Base-by-base conservation (phyloP, 2,329 filamentous ascomycete genomes). In the Daldinia eschscholtzii region DNA sequence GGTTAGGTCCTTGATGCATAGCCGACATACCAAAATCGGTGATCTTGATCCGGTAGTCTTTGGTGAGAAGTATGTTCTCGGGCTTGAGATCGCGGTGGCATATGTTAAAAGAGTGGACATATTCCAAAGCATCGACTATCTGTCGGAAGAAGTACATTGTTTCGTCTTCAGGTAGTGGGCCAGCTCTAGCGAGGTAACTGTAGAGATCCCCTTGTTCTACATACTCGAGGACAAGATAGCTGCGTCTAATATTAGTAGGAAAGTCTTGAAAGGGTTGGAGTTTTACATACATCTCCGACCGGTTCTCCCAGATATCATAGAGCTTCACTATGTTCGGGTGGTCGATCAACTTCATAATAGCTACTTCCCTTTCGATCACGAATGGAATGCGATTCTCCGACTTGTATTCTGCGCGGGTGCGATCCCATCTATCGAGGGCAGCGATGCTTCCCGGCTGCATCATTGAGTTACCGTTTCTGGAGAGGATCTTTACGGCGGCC, bases 11-110 rank as follows among this genome's bases (percentile, higher is more conserved):
- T 79, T 98, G 95, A 70, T 91, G 89, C 46, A 98, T 85, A 3
- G 95, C 95, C 50, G 96, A 96, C 94, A 99, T 98, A 46, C 96
- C 95, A 79, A 99, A 99, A 79, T 99, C 96, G 58, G 95, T 95
- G 74, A 99, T 90, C 81, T 98, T 99, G 79, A 98, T 90, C 65
- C 92, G 89, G 60, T 91, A 87, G 53, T 91, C 84, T 2, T 84
- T 84, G 64, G 94, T 94, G 57, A 99, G 86, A 18, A 99, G 85
- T 52, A 99, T 98, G 75, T 99, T 99, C 81, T 99, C 96, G 0
- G 94, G 96, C 81, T 99, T 99, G 60, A 99, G 85, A 75, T 99
- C 96, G 26, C 96, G 92, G 78, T 99, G 96, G 78, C 94, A 97
- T 70, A 99, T 97, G 74, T 95, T 94, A 82, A 97, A 93, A 2